phyloP scores from a whole-genome alignment of 257 asterid genomes.

The Solanum bulbocastanum region DNA sequence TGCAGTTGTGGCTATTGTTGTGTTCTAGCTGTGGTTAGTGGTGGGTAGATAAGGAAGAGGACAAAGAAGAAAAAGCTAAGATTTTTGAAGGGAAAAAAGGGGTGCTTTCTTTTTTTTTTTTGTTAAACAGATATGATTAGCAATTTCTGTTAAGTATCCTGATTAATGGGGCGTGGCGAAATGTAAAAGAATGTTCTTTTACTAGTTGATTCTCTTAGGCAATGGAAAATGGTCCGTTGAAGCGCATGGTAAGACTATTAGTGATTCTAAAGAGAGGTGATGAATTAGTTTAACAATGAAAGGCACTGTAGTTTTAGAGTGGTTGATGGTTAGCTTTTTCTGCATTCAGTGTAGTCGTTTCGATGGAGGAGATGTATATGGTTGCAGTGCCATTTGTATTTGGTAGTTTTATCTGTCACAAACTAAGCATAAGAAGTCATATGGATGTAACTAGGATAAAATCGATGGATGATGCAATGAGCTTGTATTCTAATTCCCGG shows the following conservation, averaged over 20 bases:
- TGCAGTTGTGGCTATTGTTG: constrained; percentile 10
- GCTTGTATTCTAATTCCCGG: constrained; percentile 21
- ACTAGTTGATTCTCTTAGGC: constrained; percentile 11
- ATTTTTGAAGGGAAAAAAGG: constrained; percentile 18
- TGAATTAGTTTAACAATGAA: constrained; percentile 50
- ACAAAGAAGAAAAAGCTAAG: constrained; percentile 2
- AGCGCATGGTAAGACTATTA: constrained; percentile 8
- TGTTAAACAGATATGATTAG: constrained; percentile 37
- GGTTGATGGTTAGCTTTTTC: constrained; percentile 33
- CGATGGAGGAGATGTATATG: constrained; percentile 42
- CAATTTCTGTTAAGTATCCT: constrained; percentile 7
- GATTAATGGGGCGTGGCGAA: constrained; percentile 4
- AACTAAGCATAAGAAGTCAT: constrained; percentile 15
- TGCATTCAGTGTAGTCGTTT: constrained; percentile 22
- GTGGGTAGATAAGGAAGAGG: constrained; percentile 20
- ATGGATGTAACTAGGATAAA: constrained; percentile 33
- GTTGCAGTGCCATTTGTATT: constrained; percentile 47
- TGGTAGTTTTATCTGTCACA: constrained; percentile 35
- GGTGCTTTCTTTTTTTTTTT: constrained; percentile 18
- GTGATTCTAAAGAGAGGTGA: constrained; percentile 19
- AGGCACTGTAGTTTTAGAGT: constrained; percentile 25
- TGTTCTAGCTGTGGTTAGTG: constrained; percentile 9
- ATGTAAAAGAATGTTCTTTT: constrained; percentile 6
- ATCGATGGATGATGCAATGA: constrained; percentile 30
- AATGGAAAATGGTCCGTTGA: constrained; percentile 29